Evolutionary conservation across 805 yeast genomes (phyloP).

Genomic region (Torulaspora gathmanii): DNA sequence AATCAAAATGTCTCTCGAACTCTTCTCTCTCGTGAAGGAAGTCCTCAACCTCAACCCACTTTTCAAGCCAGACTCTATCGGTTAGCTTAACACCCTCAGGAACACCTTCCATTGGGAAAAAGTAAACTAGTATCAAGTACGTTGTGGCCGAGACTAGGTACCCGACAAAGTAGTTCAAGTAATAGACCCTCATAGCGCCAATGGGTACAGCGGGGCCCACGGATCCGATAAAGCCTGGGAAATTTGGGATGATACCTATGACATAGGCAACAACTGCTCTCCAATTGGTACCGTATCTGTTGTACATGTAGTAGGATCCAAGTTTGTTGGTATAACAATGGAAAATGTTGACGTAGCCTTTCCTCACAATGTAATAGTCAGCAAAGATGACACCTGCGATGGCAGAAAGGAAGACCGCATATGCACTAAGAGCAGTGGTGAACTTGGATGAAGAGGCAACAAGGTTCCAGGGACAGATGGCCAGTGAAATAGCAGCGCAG

Average conservation of each 20-base stretch:
- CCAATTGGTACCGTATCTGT: conserved; percentile 68
- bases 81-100: conserved; percentile 38
- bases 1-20: conserved; percentile 14
- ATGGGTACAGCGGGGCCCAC: conserved; percentile 71
- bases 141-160: conserved; percentile 53
- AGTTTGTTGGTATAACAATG: conserved; percentile 56
- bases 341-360: conserved; percentile 59
- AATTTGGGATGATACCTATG: conserved; percentile 75
- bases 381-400: conserved; percentile 72
- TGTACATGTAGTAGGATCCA: conserved; percentile 53
- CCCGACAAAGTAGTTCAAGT: conserved; percentile 74
- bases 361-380: conserved; percentile 68
- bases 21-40: conserved; percentile 41
- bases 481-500: conserved; percentile 66
- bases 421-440: conserved; percentile 75
- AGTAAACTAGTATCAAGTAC: conserved; percentile 48
- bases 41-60: conserved; percentile 59
- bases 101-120: conserved; percentile 50
- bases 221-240: conserved; percentile 84
- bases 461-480: conserved; percentile 81
- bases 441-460: conserved; percentile 64
- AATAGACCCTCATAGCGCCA: conserved; percentile 72
- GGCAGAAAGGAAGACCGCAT: conserved; percentile 75
- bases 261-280: conserved; percentile 77
- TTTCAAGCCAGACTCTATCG: conserved; percentile 53